Base-by-base conservation (phyloP, 2,329 filamentous ascomycete species). In the Blastomyces silverae region DNA sequence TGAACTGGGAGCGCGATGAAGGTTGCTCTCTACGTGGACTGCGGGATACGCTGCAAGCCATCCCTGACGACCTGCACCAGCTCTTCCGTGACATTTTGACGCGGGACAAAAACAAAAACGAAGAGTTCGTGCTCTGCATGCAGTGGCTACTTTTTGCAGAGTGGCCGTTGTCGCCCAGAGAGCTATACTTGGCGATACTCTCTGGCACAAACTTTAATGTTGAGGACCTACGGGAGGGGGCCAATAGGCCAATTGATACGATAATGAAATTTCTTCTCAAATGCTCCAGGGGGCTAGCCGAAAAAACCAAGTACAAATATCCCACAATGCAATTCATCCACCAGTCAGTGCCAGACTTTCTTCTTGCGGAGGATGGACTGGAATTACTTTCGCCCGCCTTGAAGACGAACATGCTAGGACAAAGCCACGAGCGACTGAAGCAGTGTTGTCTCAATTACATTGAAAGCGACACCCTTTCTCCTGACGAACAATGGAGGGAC, bases 351-450 rank as follows among this genome's bases (percentile, higher is more conserved):
- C 7, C 1, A 7, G 52, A 55, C 13, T 55, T 55, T 34, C 25
- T 55, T 13, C 52, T 55, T 13, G 25, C 7, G 28, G 7, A 55
- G 2, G 8, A 34, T 17, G 52, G 52, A 15, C 25, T 55, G 1
- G 3, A 11, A 4, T n/a, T 13, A 17, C 11, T 55, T n/a, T 15
- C 11, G 4, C 11, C 25, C 28, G 28, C 7, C 44, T 68, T 61
- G 66, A 61, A n/a, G n/a, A 46, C 4, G 22, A 68, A 34, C 64
- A 78, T 25, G 63, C 73, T 37, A 70, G 73, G 0, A 62, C 67
- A 48, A 75, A 55, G 79, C 59, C 76, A 85, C 52, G 77, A 83
- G 0, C 69, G 63, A 22, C 70, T 84, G 6, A 83, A 79, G 66
- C 59, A 75, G 13, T 57, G 63, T 28, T 44, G 56, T 25, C 28